Conservation (phyloP, 148 eudicot genomes). For the Fagopyrum esculentum region DNA sequence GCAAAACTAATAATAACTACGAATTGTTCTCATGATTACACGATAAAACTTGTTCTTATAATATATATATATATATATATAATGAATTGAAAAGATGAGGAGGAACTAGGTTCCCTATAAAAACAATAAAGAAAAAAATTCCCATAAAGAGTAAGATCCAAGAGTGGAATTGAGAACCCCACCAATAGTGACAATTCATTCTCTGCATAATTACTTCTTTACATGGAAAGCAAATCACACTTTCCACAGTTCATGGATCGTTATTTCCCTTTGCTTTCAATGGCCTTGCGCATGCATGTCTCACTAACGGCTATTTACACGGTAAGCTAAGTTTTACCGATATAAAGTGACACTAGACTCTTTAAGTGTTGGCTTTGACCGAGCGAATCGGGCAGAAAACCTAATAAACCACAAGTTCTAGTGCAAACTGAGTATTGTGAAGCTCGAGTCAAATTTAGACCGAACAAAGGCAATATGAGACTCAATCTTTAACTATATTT, state of each 20-base stretch:
- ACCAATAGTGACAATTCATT: conserved; percentile 10
- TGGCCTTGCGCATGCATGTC: background rate
- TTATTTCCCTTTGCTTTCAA: conserved; percentile 7
- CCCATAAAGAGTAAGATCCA: conserved; percentile 8
- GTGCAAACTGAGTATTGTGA: no score
- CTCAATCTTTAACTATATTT: no score
- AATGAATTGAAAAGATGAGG: background rate
- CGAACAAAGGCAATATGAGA: no score
- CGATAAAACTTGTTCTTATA: no score
- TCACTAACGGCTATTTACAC: background rate
- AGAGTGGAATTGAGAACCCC: conserved; percentile 11
- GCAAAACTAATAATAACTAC: no score
- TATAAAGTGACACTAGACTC: no score
- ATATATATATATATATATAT: background rate
- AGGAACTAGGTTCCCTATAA: conserved; percentile 8
- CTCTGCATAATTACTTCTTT: conserved; percentile 8
- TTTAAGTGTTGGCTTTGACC: no score
- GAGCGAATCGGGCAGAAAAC: no score
- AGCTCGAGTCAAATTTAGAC: no score
- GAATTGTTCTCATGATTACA: no score
- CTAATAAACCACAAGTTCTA: no score
- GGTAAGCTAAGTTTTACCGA: no score
- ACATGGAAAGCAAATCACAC: conserved; percentile 12
- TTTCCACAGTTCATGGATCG: conserved; percentile 12
- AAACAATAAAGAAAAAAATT: background rate